Conservation (phyloP, 257 asterid species). For the Cinchona pubescens region DNA sequence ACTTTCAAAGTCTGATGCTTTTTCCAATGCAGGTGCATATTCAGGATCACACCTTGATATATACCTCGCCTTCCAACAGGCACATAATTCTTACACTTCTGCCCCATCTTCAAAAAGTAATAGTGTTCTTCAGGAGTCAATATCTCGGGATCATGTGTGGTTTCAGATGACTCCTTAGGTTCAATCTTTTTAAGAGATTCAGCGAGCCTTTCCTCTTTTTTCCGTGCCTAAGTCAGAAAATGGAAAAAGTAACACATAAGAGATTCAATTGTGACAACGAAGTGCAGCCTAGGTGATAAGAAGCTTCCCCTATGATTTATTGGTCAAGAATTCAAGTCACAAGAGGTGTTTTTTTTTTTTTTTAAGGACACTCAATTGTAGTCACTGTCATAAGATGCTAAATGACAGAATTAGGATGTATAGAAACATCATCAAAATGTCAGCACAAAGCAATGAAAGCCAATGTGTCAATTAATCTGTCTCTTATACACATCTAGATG, state of each 20-base stretch:
- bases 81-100: constrained; percentile 88
- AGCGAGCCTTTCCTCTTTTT: constrained; percentile 66
- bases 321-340: too few relatives aligned
- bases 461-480: too few relatives aligned
- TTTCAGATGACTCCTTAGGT: constrained; percentile 77
- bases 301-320: too few relatives aligned
- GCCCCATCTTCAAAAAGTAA: constrained; percentile 92
- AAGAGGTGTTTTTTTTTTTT: too few relatives aligned
- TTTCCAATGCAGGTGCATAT: constrained; percentile 99
- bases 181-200: constrained; percentile 77
- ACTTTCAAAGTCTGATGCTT: constrained; percentile 91
- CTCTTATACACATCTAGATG: too few relatives aligned
- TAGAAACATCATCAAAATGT: background rate
- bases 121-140: constrained; percentile 98
- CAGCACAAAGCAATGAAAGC: background rate
- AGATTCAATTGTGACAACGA: constrained; percentile 10
- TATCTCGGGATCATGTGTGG: constrained; percentile 92
- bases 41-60: constrained; percentile 89
- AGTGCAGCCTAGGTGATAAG: too few relatives aligned
- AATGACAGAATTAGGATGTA: too few relatives aligned
- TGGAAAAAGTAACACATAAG: constrained; percentile 15
- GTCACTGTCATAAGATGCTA: too few relatives aligned
- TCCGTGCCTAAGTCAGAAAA: constrained; percentile 59
- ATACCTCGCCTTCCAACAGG: constrained; percentile 96
- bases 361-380: too few relatives aligned